phyloP scores from a whole-genome alignment of 2,329 filamentous ascomycete species.

The Colletotrichum aenigma region DNA sequence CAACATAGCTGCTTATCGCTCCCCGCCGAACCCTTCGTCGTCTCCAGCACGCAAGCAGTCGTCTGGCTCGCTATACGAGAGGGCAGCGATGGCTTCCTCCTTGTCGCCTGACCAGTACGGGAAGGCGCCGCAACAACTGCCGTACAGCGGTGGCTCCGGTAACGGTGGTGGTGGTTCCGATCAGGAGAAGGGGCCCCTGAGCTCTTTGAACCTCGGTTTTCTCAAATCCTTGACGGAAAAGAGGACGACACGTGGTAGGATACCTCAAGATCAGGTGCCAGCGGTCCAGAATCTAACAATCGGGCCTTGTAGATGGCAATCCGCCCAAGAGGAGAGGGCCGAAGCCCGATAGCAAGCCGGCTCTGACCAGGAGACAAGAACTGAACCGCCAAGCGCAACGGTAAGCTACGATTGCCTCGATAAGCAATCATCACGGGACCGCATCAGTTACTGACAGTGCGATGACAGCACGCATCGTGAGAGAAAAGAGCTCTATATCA shows the following conservation, averaged over 20 bases:
- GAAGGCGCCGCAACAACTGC: slow-evolving; percentile 26
- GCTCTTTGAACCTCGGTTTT: slow-evolving; percentile 60
- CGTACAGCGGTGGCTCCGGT: slow-evolving; percentile 20
- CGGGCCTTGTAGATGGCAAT: slow-evolving; percentile 69
- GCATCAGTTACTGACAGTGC: slow-evolving; percentile 22
- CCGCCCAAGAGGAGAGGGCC: slow-evolving; percentile 88
- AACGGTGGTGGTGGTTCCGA: slow-evolving; percentile 10
- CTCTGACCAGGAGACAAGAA: slow-evolving; percentile 89
- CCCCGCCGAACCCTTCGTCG: slow-evolving; percentile 36
- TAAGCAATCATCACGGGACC: neutral
- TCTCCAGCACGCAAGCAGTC: slow-evolving; percentile 33
- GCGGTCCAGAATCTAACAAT: neutral
- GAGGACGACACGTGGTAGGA: slow-evolving; percentile 75
- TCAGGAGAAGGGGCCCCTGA: slow-evolving; percentile 43
- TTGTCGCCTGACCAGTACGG: slow-evolving; percentile 44
- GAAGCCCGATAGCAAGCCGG: slow-evolving; percentile 95
- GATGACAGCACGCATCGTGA: slow-evolving; percentile 87
- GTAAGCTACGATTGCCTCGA: slow-evolving; percentile 51
- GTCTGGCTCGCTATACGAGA: slow-evolving; percentile 34
- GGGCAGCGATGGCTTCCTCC: slow-evolving; percentile 50
- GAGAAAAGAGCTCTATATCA: slow-evolving; percentile 95
- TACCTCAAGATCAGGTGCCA: neutral
- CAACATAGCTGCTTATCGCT: slow-evolving; percentile 37
- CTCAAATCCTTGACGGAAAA: slow-evolving; percentile 75
- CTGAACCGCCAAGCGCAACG: slow-evolving; percentile 94